Evolutionary conservation across 495 filamentous ascomycete species (phyloP), one percentile per base, ranked within the genome.

Genomic region (Xylaria telfairii): DNA sequence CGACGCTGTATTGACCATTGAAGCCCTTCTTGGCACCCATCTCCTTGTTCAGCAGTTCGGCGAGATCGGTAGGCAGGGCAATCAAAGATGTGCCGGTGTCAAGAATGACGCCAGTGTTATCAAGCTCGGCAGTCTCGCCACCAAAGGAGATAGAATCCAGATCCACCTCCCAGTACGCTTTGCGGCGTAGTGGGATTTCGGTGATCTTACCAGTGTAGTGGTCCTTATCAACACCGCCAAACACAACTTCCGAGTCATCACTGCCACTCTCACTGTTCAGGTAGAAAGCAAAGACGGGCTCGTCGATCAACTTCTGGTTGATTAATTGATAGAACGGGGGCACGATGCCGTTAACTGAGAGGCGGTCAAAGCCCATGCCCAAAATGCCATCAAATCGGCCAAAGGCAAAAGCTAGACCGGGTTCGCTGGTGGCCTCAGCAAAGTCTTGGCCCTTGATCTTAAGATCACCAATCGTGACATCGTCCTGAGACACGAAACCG

Each of bases 111-210:
- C 96, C 96, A 56, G 94, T 97, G 85, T 92, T 87, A 56, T 97
- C 94, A 65, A 98, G 90, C 75, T 96, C 92, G 71, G 96, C 96
- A 72, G 87, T 88, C 69, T 89, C 86, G 21, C 92, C 87, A 71
- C 96, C 96, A 71, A 97, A 95, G 59, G 90, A 88, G 83, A 99
- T 95, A 56, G 93, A 85, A 76, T 98, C 92, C 72, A 98, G 90
- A 73, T 98, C 94, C 32, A 98, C 95, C 87, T 99, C 96, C 96
- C 96, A 99, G 88, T 99, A 99, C 47, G 96, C 96, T 91, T 98
- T 98, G 77, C 96, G 93, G 79, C 96, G 90, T 72, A 99, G 89
- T 60, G 95, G 95, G 72, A 99, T 94, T 78, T 92, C 95, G 71
- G 90, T 93, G 76, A 99, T 86, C 82, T 98, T 91, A 74, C 96